Base-by-base conservation (phyloP, 2,329 filamentous ascomycete species). In the Diaporthe destruens region DNA sequence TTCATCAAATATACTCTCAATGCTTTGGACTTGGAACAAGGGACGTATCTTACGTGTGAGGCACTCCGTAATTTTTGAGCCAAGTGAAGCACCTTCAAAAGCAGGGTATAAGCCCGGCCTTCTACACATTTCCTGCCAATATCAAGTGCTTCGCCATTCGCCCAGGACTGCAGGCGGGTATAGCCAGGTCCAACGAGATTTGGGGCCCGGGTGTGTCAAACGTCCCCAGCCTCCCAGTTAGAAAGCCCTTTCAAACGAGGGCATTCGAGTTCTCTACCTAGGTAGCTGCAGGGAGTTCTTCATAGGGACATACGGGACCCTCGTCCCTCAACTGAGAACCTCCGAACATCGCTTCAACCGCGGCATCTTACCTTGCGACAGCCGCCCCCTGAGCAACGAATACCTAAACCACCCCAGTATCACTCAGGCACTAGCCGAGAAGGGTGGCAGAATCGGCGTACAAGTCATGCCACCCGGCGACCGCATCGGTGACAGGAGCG, bases 281-380 rank as follows among this genome's bases (percentile, higher is more conserved):
- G n/a, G n/a, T n/a, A 61, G 56, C 36, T 61, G 44, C 56, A 61
- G 56, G 23, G 56, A 61, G 39, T 61, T 61, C 8, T 61, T 61
- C 23, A 36, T 44, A 32, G 56, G 56, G 39, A 61, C 56, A 47
- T 44, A 44, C 6, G 56, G 56, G 2, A 61, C 56, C 2, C 56
- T 61, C 14, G 56, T 61, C 7, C 2, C 56, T 20, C 56, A 61
- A 29, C 56, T 36, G 8, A 61, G 39, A 32, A 61, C 56, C 29
- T 39, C 36, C 23, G 56, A 61, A 36, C 23, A 61, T 9, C 56
- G 56, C 25, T 61, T 44, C 36, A 36, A 61, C 2, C 56, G 36
- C 23, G 56, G 56, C 0, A 4, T 3, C 56, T 44, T 61, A 12
- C 56, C 36, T 3, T 61, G 44, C 56, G 56, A 61, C 16, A 61